These are phyloP conservation scores for Candida palmyrensis DNA, from an alignment of 805 yeast species.

Conservation along the genomic window DNA sequence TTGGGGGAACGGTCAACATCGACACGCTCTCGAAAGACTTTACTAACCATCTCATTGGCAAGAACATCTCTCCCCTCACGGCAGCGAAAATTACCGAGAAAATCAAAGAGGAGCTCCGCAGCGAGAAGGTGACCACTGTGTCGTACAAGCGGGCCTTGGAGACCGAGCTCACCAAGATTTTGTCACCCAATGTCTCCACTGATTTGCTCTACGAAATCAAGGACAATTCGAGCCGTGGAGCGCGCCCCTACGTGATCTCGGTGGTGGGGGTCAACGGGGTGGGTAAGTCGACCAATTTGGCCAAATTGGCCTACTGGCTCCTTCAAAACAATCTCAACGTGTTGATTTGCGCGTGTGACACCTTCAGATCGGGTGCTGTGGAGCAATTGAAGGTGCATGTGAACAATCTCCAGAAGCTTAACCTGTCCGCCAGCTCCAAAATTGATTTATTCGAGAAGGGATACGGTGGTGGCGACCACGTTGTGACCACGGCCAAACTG, in stretches of 20 bases:
- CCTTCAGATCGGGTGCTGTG: constrained; percentile 98
- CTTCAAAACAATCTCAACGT: constrained; percentile 84
- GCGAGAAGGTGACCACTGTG: constrained; percentile 69
- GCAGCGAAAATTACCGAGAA: constrained; percentile 67
- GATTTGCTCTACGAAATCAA: constrained; percentile 82
- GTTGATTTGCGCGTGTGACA: constrained; percentile 93
- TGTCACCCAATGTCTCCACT: constrained; percentile 89
- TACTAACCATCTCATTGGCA: constrained; percentile 71
- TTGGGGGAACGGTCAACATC: constrained; percentile 43
- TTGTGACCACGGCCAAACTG: constrained; percentile 86
- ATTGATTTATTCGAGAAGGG: constrained; percentile 91
- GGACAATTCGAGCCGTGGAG: constrained; percentile 23
- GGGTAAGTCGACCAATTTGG: constrained; percentile 92
- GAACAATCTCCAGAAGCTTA: constrained; percentile 66
- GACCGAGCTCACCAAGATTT: constrained; percentile 68
- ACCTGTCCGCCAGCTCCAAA: constrained; percentile 36
- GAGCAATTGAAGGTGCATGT: constrained; percentile 95
- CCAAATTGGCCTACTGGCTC: constrained; percentile 93
- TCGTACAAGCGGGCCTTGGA: constrained; percentile 57
- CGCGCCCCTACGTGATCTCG: constrained; percentile 85
- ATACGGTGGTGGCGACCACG: constrained; percentile 92
- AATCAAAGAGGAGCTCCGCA: constrained; percentile 61
- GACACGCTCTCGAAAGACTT: constrained; percentile 60
- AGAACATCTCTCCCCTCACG: constrained; percentile 89
- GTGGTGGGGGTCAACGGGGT: constrained; percentile 98